phyloP scores from a whole-genome alignment of 2,329 filamentous ascomycete species.

The Neofusicoccum sp. region DNA sequence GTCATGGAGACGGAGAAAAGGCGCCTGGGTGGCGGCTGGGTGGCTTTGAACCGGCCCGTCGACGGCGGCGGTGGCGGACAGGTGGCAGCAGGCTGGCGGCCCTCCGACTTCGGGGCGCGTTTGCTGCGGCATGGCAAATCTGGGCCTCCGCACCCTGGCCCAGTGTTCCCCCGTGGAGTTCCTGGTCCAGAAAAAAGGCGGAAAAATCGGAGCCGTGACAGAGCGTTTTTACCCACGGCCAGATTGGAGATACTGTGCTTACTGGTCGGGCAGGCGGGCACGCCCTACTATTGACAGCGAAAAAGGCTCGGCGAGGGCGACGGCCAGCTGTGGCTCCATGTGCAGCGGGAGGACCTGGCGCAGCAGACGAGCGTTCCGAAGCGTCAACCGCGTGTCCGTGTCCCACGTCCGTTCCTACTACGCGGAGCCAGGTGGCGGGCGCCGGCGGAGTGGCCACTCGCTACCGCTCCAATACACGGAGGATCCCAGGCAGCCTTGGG shows the following conservation, averaged over 20 bases:
- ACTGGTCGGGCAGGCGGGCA: slow-evolving; percentile 2
- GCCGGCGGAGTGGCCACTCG: neutral
- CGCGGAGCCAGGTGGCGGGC: slow-evolving; percentile 1
- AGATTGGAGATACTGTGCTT: slow-evolving; percentile 5
- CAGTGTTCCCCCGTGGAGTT: neutral
- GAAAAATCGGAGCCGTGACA: slow-evolving; percentile 1
- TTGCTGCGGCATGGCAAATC: slow-evolving; percentile 1
- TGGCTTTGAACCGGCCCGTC: neutral
- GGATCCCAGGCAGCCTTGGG: neutral
- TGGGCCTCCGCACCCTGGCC: neutral
- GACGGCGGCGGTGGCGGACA: neutral
- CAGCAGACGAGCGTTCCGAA: neutral
- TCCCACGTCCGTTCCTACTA: neutral
- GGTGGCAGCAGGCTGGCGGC: neutral
- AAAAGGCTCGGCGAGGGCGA: slow-evolving; percentile 1
- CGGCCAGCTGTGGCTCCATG: neutral
- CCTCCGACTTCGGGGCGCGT: slow-evolving; percentile 11
- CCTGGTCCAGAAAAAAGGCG: neutral
- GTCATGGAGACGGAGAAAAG: neutral
- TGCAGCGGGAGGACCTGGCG: slow-evolving; percentile 9
- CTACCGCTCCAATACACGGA: neutral
- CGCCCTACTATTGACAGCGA: neutral
- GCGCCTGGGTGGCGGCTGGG: slow-evolving; percentile 1
- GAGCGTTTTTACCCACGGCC: neutral
- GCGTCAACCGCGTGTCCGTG: neutral